phyloP scores from a whole-genome alignment of 2,329 filamentous ascomycete species.

The Epichloe baconii region DNA sequence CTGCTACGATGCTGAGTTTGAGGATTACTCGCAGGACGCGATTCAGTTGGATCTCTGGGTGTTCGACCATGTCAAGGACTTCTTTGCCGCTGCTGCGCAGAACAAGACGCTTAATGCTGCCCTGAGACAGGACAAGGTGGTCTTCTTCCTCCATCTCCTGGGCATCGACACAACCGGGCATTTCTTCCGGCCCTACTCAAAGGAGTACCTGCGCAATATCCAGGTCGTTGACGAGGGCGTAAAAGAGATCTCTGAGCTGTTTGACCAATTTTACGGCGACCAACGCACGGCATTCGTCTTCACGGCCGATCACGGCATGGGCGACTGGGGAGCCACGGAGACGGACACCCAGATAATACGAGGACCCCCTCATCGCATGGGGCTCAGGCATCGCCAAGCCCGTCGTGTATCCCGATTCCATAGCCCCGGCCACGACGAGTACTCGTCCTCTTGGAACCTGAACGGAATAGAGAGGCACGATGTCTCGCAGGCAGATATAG shows the following conservation, averaged over 20 bases:
- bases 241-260: constrained; percentile 64
- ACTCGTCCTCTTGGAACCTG: constrained; percentile 42
- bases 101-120: constrained; percentile 63
- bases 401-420: constrained; percentile 35
- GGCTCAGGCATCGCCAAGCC: constrained; percentile 81
- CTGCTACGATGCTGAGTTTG: constrained; percentile 69
- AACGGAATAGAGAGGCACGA: too few relatives aligned
- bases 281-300: constrained; percentile 89
- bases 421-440: constrained; percentile 78
- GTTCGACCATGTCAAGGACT: constrained; percentile 78
- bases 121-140: constrained; percentile 70
- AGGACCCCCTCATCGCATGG: constrained; percentile 90
- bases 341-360: constrained; percentile 94
- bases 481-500: constrained; percentile 67
- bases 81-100: constrained; percentile 68
- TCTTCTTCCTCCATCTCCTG: constrained; percentile 91
- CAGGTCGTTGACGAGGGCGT: constrained; percentile 88
- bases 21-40: constrained; percentile 81
- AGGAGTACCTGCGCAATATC: constrained; percentile 89
- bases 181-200: constrained; percentile 76
- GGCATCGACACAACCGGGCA: constrained; percentile 89
- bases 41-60: constrained; percentile 83
- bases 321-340: constrained; percentile 96
- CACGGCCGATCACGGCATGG: constrained; percentile 98
- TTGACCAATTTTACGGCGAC: constrained; percentile 75